These are phyloP conservation scores for Ascoidea asiatica DNA, from an alignment of 805 yeast genomes.

Conservation along the genomic window DNA sequence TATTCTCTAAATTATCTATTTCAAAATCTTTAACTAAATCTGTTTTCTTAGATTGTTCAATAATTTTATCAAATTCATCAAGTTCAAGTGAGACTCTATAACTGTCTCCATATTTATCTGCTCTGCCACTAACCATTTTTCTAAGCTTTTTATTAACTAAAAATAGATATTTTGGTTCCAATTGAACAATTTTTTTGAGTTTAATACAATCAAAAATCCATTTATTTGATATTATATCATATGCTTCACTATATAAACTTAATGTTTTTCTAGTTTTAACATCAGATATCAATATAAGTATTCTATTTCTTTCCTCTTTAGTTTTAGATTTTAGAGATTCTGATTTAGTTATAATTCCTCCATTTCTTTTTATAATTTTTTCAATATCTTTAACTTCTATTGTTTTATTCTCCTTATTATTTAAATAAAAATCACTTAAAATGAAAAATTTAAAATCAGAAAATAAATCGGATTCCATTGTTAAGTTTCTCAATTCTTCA, in stretches of 20 bases:
- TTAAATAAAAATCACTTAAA: slow-evolving; percentile 31
- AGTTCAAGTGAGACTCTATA: slow-evolving; percentile 21
- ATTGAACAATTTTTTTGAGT: slow-evolving; percentile 24
- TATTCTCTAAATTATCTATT: background rate
- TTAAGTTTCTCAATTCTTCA: slow-evolving; percentile 11
- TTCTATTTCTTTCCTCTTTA: no score
- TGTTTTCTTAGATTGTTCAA: slow-evolving; percentile 6
- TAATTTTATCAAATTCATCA: slow-evolving; percentile 12
- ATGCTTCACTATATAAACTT: slow-evolving; percentile 29
- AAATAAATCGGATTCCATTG: slow-evolving; percentile 24
- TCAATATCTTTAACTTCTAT: slow-evolving; percentile 22
- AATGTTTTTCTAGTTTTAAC: slow-evolving; percentile 26
- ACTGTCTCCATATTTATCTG: slow-evolving; percentile 57
- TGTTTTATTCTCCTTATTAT: slow-evolving; percentile 12
- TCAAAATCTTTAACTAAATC: background rate
- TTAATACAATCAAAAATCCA: slow-evolving; percentile 65
- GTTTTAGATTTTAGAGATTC: slow-evolving; percentile 13
- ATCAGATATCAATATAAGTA: no score
- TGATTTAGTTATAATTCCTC: slow-evolving; percentile 33
- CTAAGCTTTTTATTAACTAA: slow-evolving; percentile 21
- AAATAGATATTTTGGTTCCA: slow-evolving; percentile 52
- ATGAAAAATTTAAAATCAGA: slow-evolving; percentile 32
- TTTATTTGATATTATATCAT: slow-evolving; percentile 47
- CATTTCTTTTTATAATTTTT: slow-evolving; percentile 27
- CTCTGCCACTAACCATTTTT: slow-evolving; percentile 18